A percentile compares a stretch with the other conserved stretches of the same genome.
phyloP scores from a whole-genome alignment of 2,329 filamentous ascomycete species.

The Neonectria punicea region DNA sequence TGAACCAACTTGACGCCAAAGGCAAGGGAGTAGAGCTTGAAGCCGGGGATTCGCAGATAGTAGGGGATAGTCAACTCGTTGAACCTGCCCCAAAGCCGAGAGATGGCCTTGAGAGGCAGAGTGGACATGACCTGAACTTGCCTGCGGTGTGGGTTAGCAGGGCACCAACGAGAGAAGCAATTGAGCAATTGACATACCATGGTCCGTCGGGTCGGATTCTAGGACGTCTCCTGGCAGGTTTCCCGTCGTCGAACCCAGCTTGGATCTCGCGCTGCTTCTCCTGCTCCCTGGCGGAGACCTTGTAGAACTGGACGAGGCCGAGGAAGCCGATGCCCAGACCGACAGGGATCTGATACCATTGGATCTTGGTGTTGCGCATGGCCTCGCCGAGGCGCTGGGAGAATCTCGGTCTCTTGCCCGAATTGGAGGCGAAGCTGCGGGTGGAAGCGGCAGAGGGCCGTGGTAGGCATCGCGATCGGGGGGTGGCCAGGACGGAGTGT shows the following conservation, averaged over 20 bases:
- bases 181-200: slow-evolving; percentile 64
- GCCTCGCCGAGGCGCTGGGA: slow-evolving; percentile 62
- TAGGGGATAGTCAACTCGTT: slow-evolving; percentile 91
- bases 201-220: slow-evolving; percentile 84
- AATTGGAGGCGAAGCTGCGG: slow-evolving; percentile 49
- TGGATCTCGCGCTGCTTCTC: slow-evolving; percentile 60
- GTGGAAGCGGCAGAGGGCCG: slow-evolving; percentile 38
- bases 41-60: slow-evolving; percentile 87
- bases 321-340: slow-evolving; percentile 87
- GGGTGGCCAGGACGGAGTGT: slow-evolving; percentile 36
- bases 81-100: slow-evolving; percentile 88
- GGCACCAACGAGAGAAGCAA: background rate
- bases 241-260: slow-evolving; percentile 53
- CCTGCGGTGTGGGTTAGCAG: slow-evolving; percentile 53
- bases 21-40: slow-evolving; percentile 89
- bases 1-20: slow-evolving; percentile 81
- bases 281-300: slow-evolving; percentile 69
- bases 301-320: slow-evolving; percentile 85
- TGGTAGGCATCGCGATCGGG: slow-evolving; percentile 40
- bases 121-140: slow-evolving; percentile 95
- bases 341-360: slow-evolving; percentile 92
- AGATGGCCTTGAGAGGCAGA: slow-evolving; percentile 88
- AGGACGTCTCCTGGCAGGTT: slow-evolving; percentile 61
- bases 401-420: slow-evolving; percentile 60
- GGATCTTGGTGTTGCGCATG: slow-evolving; percentile 66